Evolutionary conservation across 176 grass and related monocot genomes (phyloP), one percentile per base, ranked within the genome.

Genomic region (Aegilops longissima): DNA sequence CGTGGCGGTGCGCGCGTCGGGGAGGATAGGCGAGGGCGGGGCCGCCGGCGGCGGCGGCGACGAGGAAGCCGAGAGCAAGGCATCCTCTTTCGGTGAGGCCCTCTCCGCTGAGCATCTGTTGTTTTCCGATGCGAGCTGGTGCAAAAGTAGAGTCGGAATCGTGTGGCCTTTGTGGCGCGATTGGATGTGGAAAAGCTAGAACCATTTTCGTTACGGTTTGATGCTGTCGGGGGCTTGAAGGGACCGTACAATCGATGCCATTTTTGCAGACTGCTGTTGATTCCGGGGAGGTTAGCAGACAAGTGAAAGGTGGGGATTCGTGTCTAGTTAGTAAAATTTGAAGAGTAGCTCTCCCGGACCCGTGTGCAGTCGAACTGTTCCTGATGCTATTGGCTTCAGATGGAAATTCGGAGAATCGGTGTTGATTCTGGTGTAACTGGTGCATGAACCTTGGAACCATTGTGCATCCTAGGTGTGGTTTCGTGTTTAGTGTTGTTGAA

Each of bases 1-100:
- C 67, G 79, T 86, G 59, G 85, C 87, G 47, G 90, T 97, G 84
- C 87, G 88, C 31, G 86, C 92, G 29, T 87, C 90, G 20, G 88
- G 90, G 68, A 88, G 80, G 88, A 83, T 73, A 62, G 88, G 86
- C 61, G 70, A 47, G 61, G 70, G 63, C 39, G 62, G 49, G 61
- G 14, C 25, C 5, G 33, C 5, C 14, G 82, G 54, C 66, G 81
- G 33, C 38, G 84, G 68, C 89, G 70, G 56, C 62, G 86, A 83
- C 52, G 86, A 88, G 17, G 90, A 88, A 38, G 38, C 77, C 49
- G 80, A 83, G 68, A 82, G 58, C 69, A 90, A 88, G 61, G 66
- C 92, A 3, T 90, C 86, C 33, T 83, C 88, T 51, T 86, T 88
- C 21, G 86, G 92, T 93, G 34, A 93, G 78, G 54, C 34, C 47